phyloP scores from a whole-genome alignment of 345 rosid genomes.

The Arabidopsis arenosa region DNA sequence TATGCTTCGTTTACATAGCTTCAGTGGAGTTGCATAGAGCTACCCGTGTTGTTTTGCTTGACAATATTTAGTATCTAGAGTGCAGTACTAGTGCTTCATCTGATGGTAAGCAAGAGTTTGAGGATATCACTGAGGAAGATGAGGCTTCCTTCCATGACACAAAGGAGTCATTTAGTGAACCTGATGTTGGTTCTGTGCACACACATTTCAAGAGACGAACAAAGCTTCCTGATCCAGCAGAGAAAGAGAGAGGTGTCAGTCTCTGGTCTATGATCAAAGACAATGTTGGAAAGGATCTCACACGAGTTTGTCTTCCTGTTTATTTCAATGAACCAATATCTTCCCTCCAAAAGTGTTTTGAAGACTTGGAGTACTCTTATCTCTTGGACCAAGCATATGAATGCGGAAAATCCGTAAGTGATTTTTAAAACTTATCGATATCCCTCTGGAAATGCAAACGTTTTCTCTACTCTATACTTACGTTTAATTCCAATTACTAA shows the following conservation, averaged over 20 bases:
- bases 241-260: constrained; percentile 95
- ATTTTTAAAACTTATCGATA: constrained; percentile 17
- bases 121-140: constrained; percentile 82
- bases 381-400: constrained; percentile 88
- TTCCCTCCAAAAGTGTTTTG: constrained; percentile 96
- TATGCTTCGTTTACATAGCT: not conserved
- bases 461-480: not conserved
- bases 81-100: constrained; percentile 97
- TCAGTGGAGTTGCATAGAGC: constrained; percentile 20
- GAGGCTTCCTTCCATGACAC: constrained; percentile 76
- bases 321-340: constrained; percentile 98
- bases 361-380: constrained; percentile 92
- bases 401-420: constrained; percentile 78
- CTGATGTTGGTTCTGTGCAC: constrained; percentile 48
- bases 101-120: constrained; percentile 90
- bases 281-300: constrained; percentile 97
- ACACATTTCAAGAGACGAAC: constrained; percentile 66
- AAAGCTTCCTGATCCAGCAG: constrained; percentile 92
- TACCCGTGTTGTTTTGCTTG: constrained; percentile 38
- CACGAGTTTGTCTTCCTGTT: constrained; percentile 97
- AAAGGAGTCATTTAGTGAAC: constrained; percentile 67
- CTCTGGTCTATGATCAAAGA: constrained; percentile 99
- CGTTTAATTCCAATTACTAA: not conserved
- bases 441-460: constrained; percentile 20
- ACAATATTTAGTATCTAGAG: constrained; percentile 62